Base-by-base conservation (phyloP, 371 early-diverging fungal species). In the Massospora cicadina region DNA sequence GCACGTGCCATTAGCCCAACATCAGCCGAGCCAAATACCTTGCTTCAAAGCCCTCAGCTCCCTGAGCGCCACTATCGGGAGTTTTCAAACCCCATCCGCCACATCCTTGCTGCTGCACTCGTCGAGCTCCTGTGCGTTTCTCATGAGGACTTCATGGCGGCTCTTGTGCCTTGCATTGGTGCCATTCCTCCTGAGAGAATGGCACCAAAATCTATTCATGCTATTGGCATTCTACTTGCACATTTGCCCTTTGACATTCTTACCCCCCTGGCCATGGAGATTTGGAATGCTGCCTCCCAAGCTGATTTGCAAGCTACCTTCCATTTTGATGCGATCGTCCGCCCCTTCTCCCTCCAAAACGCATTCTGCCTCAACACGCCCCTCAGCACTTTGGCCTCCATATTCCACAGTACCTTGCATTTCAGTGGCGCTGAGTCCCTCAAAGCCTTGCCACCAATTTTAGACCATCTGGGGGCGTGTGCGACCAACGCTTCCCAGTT, bases 51-150 rank as follows among this genome's bases (percentile, higher is more conserved):
- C 33, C 64, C 81, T 23, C 68, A 71, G 10, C 68, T 86, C 63
- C 88, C 89, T 0, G 88, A 88, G 68, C 75, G 84, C 0, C 87
- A 86, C 68, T 89, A 84, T 66, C 79, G 88, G 31, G 89, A 89
- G 69, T 84, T 88, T 32, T 78, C 87, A 0, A 88, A 85, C 59
- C 88, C 89, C 13, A 81, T 84, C 13, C 75, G 85, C 21, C 78
- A 79, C 65, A 83, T 78, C 0, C 74, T 88, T 29, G 76, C 76
- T 23, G 78, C 82, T 54, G 84, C 83, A 3, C 77, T 78, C 23
- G 74, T 88, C 23, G 89, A 89, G 68, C 70, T 83, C 27, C 72
- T 89, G 67, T 62, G 79, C n/a, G 75, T 79, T 0, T 80, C 81
- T 0, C 68, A 79, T 10, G 43, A 43, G 10, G 10, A 5, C 5